phyloP scores from a whole-genome alignment of 2,329 filamentous ascomycete genomes.

The Cladosporium phlei region DNA sequence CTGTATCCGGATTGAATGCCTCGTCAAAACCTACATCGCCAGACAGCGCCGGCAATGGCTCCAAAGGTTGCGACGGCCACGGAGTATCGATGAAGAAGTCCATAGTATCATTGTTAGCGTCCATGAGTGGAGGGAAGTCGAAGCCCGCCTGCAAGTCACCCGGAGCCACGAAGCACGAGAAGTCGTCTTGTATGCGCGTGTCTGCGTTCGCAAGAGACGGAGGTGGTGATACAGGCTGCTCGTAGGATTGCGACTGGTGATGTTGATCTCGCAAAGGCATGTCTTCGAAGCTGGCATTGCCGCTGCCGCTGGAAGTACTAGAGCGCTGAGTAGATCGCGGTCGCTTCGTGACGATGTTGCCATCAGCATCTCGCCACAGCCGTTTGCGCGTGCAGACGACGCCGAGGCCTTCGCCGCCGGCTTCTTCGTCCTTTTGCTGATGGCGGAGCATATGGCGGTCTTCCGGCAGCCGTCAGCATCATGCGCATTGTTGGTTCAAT shows the following conservation, averaged over 20 bases:
- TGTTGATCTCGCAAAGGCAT: not conserved
- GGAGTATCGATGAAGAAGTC: constrained; percentile 9
- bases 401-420: constrained; percentile 37
- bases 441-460: constrained; percentile 55
- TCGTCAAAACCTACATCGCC: constrained; percentile 45
- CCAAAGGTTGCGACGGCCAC: not conserved
- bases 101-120: not conserved
- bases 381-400: constrained; percentile 53
- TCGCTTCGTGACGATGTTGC: constrained; percentile 47
- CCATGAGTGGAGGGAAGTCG: constrained; percentile 3
- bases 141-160: not conserved
- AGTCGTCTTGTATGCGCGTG: constrained; percentile 4
- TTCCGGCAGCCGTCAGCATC: constrained; percentile 25
- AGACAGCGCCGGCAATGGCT: not conserved
- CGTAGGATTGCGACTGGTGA: not conserved
- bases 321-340: constrained; percentile 18
- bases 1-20: constrained; percentile 56
- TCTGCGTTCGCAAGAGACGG: constrained; percentile 4
- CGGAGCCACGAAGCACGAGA: not conserved
- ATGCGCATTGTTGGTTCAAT: constrained; percentile 1
- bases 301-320: not conserved
- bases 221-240: constrained; percentile 7
- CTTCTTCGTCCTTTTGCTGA: constrained; percentile 52
- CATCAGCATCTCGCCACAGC: constrained; percentile 52
- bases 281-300: not conserved